phyloP scores from a whole-genome alignment of 768 basidiomycete genomes.

The Tylopilus sp. region DNA sequence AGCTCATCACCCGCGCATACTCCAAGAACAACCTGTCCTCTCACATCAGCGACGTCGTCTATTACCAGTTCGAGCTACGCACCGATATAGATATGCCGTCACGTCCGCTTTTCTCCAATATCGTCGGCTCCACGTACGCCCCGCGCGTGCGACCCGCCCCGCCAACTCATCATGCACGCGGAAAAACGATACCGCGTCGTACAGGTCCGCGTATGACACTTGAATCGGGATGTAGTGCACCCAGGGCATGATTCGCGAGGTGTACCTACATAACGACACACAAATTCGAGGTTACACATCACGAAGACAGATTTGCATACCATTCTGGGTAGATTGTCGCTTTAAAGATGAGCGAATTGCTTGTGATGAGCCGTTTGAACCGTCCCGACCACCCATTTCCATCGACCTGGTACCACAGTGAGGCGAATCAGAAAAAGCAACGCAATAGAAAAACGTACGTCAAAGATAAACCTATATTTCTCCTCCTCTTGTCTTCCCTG shows the following conservation, averaged over 20 bases:
- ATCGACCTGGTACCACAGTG: conserved; percentile 41
- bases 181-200: conserved; percentile 74
- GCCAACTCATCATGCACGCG: conserved; percentile 62
- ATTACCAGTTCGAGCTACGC: conserved; percentile 6
- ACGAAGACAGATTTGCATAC: conserved; percentile 31
- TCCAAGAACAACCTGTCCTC: conserved; percentile 46
- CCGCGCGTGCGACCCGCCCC: conserved; percentile 50
- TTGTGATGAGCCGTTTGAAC: conserved; percentile 61
- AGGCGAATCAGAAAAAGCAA: not conserved
- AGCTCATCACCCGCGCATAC: conserved; percentile 50
- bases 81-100: conserved; percentile 58
- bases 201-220: conserved; percentile 61
- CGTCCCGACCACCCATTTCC: conserved; percentile 68
- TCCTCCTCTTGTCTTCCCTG: conserved; percentile 51
- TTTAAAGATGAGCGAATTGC: conserved; percentile 64
- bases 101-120: conserved; percentile 63
- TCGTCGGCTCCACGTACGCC: conserved; percentile 51
- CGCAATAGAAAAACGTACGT: conserved; percentile 35
- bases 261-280: conserved; percentile 44
- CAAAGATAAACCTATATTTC: conserved; percentile 59
- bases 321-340: conserved; percentile 74
- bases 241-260: conserved; percentile 60
- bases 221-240: conserved; percentile 73
- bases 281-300: not conserved
- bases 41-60: not conserved